A percentile compares a stretch with the other conserved stretches of the same genome.
These are phyloP conservation scores for Kazachstania bromeliacearum DNA, from an alignment of 805 yeast genomes.

Conservation along the genomic window DNA sequence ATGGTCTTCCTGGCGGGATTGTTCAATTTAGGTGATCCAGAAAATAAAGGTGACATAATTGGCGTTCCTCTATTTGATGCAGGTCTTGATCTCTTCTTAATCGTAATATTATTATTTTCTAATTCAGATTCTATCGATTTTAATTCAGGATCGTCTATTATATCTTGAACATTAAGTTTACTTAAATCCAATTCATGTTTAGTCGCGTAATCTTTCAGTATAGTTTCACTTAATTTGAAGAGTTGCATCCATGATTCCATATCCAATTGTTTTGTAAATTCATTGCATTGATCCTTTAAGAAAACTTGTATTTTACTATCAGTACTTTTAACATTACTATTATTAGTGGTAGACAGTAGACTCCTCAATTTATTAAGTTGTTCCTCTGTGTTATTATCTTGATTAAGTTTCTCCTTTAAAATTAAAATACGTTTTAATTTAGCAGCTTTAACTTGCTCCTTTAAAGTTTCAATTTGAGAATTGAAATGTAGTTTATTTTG, in stretches of 20 bases:
- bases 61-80: background rate
- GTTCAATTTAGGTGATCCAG: too few relatives aligned
- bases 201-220: conserved; percentile 14
- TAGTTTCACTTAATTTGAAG: conserved; percentile 11
- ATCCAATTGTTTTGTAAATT: conserved; percentile 8
- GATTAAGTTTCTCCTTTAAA: conserved; percentile 11
- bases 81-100: conserved; percentile 1
- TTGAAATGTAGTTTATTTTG: conserved; percentile 1
- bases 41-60: too few relatives aligned
- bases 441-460: background rate
- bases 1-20: too few relatives aligned
- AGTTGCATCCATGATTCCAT: conserved; percentile 14
- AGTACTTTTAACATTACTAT: background rate
- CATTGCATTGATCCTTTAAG: background rate
- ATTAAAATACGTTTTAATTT: background rate
- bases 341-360: background rate
- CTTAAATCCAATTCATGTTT: conserved; percentile 7
- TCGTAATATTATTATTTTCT: background rate
- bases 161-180: background rate
- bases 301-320: background rate
- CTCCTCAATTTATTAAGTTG: conserved; percentile 1
- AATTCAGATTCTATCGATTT: background rate
- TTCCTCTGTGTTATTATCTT: conserved; percentile 15
- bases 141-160: background rate
- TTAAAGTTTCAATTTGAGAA: background rate